A percentile compares a stretch with the other conserved stretches of the same genome.
phyloP scores from a whole-genome alignment of 768 basidiomycete species.

The Amanita phalloides region DNA sequence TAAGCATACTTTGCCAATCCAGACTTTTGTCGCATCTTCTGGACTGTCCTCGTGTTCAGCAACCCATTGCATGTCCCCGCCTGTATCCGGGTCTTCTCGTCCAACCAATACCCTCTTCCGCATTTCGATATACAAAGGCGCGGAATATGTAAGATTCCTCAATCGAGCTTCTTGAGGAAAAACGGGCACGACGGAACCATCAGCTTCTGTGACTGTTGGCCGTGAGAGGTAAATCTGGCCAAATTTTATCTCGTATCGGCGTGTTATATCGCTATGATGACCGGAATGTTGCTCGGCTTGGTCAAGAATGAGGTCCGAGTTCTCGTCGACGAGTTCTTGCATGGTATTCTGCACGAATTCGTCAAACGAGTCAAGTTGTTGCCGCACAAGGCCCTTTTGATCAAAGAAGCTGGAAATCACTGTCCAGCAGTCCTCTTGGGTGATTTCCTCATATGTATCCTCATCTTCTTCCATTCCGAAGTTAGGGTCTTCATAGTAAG shows the following conservation, averaged over 20 bases:
- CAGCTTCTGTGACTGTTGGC: slow-evolving; percentile 90
- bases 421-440: slow-evolving; percentile 91
- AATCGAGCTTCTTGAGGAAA: slow-evolving; percentile 96
- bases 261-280: slow-evolving; percentile 64
- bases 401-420: slow-evolving; percentile 96
- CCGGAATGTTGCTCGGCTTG: slow-evolving; percentile 96
- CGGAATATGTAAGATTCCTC: slow-evolving; percentile 92
- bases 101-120: slow-evolving; percentile 75
- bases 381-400: slow-evolving; percentile 93
- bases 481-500: slow-evolving; percentile 51
- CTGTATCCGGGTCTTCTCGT: slow-evolving; percentile 71
- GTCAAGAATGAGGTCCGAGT: slow-evolving; percentile 89
- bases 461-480: slow-evolving; percentile 48
- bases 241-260: slow-evolving; percentile 95
- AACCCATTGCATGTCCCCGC: slow-evolving; percentile 75
- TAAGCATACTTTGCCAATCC: slow-evolving; percentile 80
- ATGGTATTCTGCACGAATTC: slow-evolving; percentile 99
- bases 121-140: slow-evolving; percentile 94
- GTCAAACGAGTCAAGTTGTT: slow-evolving; percentile 97
- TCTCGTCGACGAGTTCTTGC: slow-evolving; percentile 98
- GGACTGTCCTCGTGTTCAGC: slow-evolving; percentile 53
- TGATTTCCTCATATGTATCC: slow-evolving; percentile 61
- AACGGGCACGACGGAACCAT: slow-evolving; percentile 87
- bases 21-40: slow-evolving; percentile 73
- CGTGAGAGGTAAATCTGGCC: slow-evolving; percentile 96